A percentile compares a stretch with the other conserved stretches of the same genome.
Conservation (phyloP, 192 early-diverging fungal species). For the Coemansia asiatica region DNA sequence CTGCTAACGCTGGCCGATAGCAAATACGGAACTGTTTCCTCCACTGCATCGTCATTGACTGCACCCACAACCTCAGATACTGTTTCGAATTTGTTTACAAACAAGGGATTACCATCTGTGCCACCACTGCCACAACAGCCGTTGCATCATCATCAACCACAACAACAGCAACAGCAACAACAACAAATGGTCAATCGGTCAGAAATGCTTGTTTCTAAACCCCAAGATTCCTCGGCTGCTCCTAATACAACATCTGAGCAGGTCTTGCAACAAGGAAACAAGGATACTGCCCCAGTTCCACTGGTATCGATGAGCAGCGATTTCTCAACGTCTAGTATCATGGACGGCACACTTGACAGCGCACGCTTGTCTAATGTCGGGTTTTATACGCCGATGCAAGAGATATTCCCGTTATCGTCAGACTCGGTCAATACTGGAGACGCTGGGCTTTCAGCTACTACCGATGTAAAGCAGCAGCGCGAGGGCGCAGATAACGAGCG, state of each 20-base stretch:
- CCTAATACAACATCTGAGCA: not conserved
- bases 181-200: constrained; percentile 7
- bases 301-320: constrained; percentile 8
- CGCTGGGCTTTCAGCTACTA: constrained; percentile 6
- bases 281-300: not conserved
- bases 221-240: not conserved
- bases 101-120: constrained; percentile 40
- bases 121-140: constrained; percentile 15
- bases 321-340: not conserved
- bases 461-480: not conserved
- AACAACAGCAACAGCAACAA: constrained; percentile 9
- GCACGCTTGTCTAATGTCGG: not conserved
- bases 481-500: constrained; percentile 14
- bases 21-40: constrained; percentile 23
- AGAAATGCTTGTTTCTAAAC: no score
- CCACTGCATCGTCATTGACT: constrained; percentile 9
- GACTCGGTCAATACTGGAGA: not conserved
- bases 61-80: constrained; percentile 1
- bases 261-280: not conserved
- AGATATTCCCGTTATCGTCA: constrained; percentile 34
- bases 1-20: constrained; percentile 34
- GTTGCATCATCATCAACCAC: not conserved
- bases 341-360: constrained; percentile 3
- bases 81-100: constrained; percentile 12
- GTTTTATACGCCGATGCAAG: constrained; percentile 49